Evolutionary conservation across 768 basidiomycete genomes (phyloP), one percentile per base, ranked within the genome.

Genomic region (Pleurotus cornucopiae): DNA sequence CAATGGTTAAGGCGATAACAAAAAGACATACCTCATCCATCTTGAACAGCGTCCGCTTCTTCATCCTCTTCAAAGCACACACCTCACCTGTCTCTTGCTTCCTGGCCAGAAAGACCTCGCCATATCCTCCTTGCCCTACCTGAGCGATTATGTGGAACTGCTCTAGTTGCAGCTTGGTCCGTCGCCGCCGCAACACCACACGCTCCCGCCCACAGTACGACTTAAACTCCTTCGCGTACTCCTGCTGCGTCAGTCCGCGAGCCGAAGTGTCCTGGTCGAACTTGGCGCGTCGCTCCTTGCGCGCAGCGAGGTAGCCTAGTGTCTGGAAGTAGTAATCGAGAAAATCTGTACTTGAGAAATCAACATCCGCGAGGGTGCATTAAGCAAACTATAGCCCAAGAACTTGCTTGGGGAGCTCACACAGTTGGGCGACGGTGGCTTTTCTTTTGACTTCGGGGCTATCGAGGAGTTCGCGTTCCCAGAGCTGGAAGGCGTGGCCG

Each of bases 111-210:
- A 90, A 99, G 21, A 99, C 97, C 61, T 98, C 96, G 4, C 97
- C 97, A 71, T 98, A 99, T 2, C 97, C 97, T 11, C 97, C 97
- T 73, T 99, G 97, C 1, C 97, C 97, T 47, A 99, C 94, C 71
- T 99, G 97, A 0, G 94, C 94, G 61, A 99, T 95, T 69, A 99
- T 96, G 66, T 97, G 92, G 71, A 99, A 99, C 65, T 96, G 91
- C 48, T 98, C 93, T 21, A 99, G 85, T 57, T 85, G 83, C 43
- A 98, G 79, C 67, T 97, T 99, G 9, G 95, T 87, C 38, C 97
- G 80, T n/a, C 97, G 82, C 59, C 89, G 87, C 54, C 97, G 81
- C n/a, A 99, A 78, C 6, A 97, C 68, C 4, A 95, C 95, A 12
- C 96, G 88, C 70, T 99, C 97, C 21, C 94, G 83, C 2, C 94